phyloP scores from a whole-genome alignment of 805 yeast genomes.

The Blastobotrys parvus region DNA sequence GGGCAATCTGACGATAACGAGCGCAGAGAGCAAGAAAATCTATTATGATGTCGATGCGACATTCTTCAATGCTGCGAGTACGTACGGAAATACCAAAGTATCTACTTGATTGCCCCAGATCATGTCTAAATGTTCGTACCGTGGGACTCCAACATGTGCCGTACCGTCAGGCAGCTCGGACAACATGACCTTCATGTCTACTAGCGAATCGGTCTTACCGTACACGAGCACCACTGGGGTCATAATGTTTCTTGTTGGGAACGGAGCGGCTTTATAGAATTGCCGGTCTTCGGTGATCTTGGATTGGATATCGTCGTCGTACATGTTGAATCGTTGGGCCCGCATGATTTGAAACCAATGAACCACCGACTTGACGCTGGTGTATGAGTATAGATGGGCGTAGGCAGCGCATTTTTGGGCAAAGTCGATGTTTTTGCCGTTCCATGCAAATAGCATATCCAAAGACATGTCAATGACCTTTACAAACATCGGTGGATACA shows the following conservation, averaged over 20 bases:
- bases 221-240: conserved; percentile 73
- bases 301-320: conserved; percentile 45
- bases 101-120: conserved; percentile 75
- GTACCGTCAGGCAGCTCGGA: conserved; percentile 50
- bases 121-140: conserved; percentile 86
- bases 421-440: conserved; percentile 55
- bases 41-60: too few species aligned
- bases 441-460: conserved; percentile 71
- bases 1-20: too few species aligned
- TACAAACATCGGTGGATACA: conserved; percentile 70
- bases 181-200: conserved; percentile 73
- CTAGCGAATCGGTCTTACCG: conserved; percentile 74
- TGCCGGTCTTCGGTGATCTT: conserved; percentile 17
- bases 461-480: conserved; percentile 65
- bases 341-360: conserved; percentile 92
- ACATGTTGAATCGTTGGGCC: conserved; percentile 77
- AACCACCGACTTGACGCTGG: conserved; percentile 87
- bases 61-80: conserved; percentile 14
- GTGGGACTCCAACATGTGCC: conserved; percentile 44
- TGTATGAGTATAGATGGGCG: conserved; percentile 82
- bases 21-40: too few species aligned
- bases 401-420: conserved; percentile 74
- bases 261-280: conserved; percentile 44
- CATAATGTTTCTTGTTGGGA: conserved; percentile 57
- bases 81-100: conserved; percentile 18